phyloP scores from a whole-genome alignment of 805 yeast genomes.

The Schwanniomyces vanrijiae region DNA sequence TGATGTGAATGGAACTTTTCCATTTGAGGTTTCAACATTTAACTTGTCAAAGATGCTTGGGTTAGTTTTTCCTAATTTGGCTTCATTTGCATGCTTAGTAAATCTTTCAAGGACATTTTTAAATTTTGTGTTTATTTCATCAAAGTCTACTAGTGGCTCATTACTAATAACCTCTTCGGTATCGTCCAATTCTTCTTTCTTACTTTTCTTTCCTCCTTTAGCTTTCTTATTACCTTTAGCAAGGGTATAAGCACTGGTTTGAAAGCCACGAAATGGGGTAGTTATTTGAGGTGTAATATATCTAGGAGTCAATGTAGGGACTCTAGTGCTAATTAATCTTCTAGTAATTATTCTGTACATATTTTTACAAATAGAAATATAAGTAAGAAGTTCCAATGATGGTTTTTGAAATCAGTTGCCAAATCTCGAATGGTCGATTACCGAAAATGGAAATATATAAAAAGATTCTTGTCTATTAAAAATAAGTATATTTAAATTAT shows the following conservation, averaged over 20 bases:
- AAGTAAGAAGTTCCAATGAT: background rate
- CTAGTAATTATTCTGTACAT: background rate
- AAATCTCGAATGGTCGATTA: background rate
- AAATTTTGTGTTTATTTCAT: constrained; percentile 43
- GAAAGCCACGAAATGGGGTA: constrained; percentile 6
- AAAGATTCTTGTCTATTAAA: background rate
- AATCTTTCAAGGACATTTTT: constrained; percentile 51
- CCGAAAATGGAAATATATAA: background rate
- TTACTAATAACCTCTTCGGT: constrained; percentile 6
- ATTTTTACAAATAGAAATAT: background rate
- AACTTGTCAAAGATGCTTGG: constrained; percentile 65
- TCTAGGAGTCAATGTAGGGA: background rate
- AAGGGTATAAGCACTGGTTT: constrained; percentile 2
- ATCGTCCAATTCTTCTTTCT: constrained; percentile 13
- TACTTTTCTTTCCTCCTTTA: constrained; percentile 9
- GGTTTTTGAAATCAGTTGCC: background rate
- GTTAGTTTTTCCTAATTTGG: constrained; percentile 69
- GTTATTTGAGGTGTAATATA: background rate
- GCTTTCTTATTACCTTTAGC: constrained; percentile 12
- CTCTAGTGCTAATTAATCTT: background rate
- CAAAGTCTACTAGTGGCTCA: constrained; percentile 28
- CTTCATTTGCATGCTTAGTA: constrained; percentile 55
- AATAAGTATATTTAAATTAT: background rate
- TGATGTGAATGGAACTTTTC: constrained; percentile 50
- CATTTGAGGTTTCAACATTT: constrained; percentile 48